These are phyloP conservation scores for Meyerozyma sp. DNA, from an alignment of 1,139 yeast genomes.

Conservation along the genomic window DNA sequence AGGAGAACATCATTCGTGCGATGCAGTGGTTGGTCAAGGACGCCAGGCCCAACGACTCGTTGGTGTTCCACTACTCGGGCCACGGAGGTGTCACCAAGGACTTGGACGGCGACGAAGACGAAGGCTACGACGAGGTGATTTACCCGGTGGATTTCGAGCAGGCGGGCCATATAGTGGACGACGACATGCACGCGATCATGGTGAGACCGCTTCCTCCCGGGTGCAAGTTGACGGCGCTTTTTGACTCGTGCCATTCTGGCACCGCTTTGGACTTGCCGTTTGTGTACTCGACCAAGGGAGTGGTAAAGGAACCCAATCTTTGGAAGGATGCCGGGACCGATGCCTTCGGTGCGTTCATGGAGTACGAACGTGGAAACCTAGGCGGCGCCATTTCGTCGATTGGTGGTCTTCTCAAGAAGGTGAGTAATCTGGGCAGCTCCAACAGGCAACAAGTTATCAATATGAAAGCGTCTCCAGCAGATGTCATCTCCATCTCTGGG, in stretches of 20 bases:
- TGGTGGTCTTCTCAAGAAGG: slow-evolving; percentile 45
- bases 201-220: slow-evolving; percentile 78
- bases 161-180: slow-evolving; percentile 76
- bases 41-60: slow-evolving; percentile 81
- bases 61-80: slow-evolving; percentile 87
- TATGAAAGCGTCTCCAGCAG: slow-evolving; percentile 80
- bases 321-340: slow-evolving; percentile 82
- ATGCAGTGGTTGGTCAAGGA: slow-evolving; percentile 86
- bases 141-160: slow-evolving; percentile 84
- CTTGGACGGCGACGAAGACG: slow-evolving; percentile 84
- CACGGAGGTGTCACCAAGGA: slow-evolving; percentile 88
- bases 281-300: slow-evolving; percentile 86
- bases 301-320: slow-evolving; percentile 82
- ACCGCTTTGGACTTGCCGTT: slow-evolving; percentile 87
- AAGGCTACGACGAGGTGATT: slow-evolving; percentile 84
- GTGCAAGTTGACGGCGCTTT: slow-evolving; percentile 80
- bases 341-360: slow-evolving; percentile 63
- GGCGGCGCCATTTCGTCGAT: slow-evolving; percentile 41
- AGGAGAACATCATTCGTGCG: slow-evolving; percentile 73
- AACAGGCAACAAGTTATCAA: slow-evolving; percentile 30
- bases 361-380: slow-evolving; percentile 69
- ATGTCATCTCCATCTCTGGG: slow-evolving; percentile 80
- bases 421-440: slow-evolving; percentile 21
- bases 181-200: slow-evolving; percentile 76
- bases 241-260: slow-evolving; percentile 93